Base-by-base conservation (phyloP, 208 protist species). In the Acanthamoeba divionensis region DNA sequence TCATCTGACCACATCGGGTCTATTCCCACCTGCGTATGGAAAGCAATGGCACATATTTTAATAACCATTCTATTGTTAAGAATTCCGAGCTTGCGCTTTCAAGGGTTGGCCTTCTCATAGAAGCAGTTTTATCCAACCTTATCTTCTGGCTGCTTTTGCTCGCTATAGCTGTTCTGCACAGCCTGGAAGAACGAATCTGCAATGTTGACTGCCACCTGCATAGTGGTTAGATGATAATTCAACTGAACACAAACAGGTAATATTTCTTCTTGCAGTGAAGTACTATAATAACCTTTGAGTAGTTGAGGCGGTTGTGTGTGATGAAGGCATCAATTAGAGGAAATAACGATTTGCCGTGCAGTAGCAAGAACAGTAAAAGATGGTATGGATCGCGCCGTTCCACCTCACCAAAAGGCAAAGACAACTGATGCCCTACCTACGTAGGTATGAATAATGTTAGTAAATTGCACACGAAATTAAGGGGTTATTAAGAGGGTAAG, bases 311-410 rank as follows among this genome's bases (percentile, higher is more conserved):
- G 36, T 85, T 52, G 52, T 65, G 45, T 21, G 75, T 65, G 52
- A 85, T 65, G 52, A 85, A 88, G 79, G 57, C 33, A n/a, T 88
- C 57, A 47, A 69, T 69, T 26, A 88, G 79, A 38, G 52, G 55
- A 60, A 88, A 88, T 54, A 69, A 44, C 44, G 57, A 8, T 29
- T 69, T 88, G 12, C 57, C 79, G 44, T 71, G 62, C 41, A 65
- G 79, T 18, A 88, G 79, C 55, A 88, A 38, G 24, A 71, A 65
- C 29, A 69, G 57, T 4, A 88, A 47, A 8, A 88, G 52, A 26
- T 65, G 52, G 57, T 88, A 88, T n/a, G 79, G 79, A 47, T 88
- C 79, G 31, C 71, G 50, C 38, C 36, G 41, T 38, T 88, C 79
- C 29, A 88, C 45, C 12, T 69, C 55, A 2, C 15, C 41, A 31